Evolutionary conservation across 1,284 basidiomycete species (phyloP), one percentile per base, ranked within the genome.

Genomic region (Moesziomyces parantarcticus): DNA sequence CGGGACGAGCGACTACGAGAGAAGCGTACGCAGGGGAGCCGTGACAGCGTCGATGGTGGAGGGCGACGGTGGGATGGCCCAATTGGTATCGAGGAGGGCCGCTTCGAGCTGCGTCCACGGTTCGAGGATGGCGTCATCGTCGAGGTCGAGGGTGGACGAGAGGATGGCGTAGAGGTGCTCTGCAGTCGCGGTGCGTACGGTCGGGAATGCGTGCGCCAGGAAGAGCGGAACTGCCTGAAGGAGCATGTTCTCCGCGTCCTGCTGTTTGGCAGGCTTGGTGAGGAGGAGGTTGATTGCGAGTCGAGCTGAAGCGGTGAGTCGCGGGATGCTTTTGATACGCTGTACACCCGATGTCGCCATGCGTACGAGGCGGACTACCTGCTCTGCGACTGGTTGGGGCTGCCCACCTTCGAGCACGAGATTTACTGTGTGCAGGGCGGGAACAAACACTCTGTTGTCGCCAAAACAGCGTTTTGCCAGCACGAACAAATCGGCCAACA

Each of bases 391-490:
- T 0, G n/a, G 4, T 1, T 52, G 32, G 14, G 21, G 22, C 4
- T 59, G 59, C 2, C 63, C 77, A 22, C 62, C 59, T 20, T 81
- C 79, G 45, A 81, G 52, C 5, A 81, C 32, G 18, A 77, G 60
- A 16, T 63, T 69, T 13, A 67, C 52, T 3, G 74, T 69, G 18
- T 47, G 36, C 1, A 80, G 29, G 16, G 61, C 49, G 13, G 80
- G 77, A 5, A 81, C 45, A 36, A 78, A 73, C 20, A 68, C 50
- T 0, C 75, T 52, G 50, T 80, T 81, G 34, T 78, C 57, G 18
- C 66, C 63, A 32, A 74, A 75, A 18, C 72, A 46, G 5, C 39
- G 10, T 22, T 53, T 58, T 18, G 63, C 70, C 5, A 72, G 50
- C 2, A 43, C 13, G 16, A 58, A 53, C 16, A 79, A 53, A 20